These are phyloP conservation scores for Obelidium mucronatum DNA, from an alignment of 192 early-diverging fungal genomes.

Conservation along the genomic window DNA sequence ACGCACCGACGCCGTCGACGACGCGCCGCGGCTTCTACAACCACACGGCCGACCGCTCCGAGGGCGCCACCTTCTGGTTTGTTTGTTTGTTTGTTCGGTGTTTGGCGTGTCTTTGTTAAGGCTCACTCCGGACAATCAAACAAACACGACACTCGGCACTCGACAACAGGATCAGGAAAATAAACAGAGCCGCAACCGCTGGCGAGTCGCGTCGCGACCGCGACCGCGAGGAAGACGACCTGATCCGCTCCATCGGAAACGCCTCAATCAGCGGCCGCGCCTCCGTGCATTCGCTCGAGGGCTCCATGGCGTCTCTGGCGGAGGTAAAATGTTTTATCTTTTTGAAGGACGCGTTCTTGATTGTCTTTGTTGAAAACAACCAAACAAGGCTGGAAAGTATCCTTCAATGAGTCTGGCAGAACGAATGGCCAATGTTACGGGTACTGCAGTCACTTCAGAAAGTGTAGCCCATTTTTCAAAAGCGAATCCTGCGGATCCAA, in stretches of 20 bases:
- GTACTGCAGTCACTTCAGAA: conserved; percentile 60
- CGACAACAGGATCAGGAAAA: conserved; percentile 28
- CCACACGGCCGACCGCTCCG: conserved; percentile 20
- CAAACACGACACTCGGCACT: background rate
- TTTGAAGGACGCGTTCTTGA: background rate
- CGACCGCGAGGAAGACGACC: conserved; percentile 11
- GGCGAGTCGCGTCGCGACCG: background rate
- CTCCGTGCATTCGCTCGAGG: conserved; percentile 14
- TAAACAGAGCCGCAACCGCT: conserved; percentile 24
- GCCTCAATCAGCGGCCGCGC: background rate
- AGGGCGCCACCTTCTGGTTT: conserved; percentile 35
- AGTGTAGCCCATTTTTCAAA: conserved; percentile 48
- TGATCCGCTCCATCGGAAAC: conserved; percentile 16
- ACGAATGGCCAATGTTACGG: conserved; percentile 57
- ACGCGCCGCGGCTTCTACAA: conserved; percentile 32
- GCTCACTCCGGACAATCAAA: background rate
- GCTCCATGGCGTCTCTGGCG: conserved; percentile 23
- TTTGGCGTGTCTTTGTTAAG: too few relatives aligned
- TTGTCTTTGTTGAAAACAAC: background rate
- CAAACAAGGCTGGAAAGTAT: conserved; percentile 35
- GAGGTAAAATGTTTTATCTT: background rate
- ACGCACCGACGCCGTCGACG: background rate
- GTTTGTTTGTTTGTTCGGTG: too few relatives aligned
- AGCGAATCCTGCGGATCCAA: conserved; percentile 31
- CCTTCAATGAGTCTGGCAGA: conserved; percentile 56